phyloP scores from a whole-genome alignment of 257 asterid genomes.

The Plantago ovata region DNA sequence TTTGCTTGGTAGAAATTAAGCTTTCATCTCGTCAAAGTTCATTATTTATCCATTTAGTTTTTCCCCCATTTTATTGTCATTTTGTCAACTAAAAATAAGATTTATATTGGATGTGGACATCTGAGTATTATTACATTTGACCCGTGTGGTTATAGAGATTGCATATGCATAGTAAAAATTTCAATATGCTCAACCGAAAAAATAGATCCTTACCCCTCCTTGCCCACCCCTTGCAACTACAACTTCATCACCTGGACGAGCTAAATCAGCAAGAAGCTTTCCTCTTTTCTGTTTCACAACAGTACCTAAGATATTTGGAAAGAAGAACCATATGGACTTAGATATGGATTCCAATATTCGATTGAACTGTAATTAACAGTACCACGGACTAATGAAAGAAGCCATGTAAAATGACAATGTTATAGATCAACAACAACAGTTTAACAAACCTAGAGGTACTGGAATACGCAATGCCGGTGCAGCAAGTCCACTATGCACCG shows the following conservation, averaged over 20 bases:
- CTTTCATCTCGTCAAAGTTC: neutral
- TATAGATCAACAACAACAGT: neutral
- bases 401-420: neutral
- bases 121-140: neutral
- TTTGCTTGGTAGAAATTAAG: neutral
- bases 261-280: constrained; percentile 83
- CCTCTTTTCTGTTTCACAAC: constrained; percentile 89
- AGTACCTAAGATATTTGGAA: constrained; percentile 53
- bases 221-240: constrained; percentile 96
- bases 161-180: constrained; percentile 2
- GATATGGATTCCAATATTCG: too few species aligned
- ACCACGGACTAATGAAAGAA: too few species aligned
- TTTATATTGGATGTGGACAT: constrained; percentile 1
- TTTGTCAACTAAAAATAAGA: constrained; percentile 2
- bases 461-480: constrained; percentile 75
- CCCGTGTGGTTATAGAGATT: constrained; percentile 1
- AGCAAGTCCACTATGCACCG: constrained; percentile 58
- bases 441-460: constrained; percentile 73
- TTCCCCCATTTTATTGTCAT: neutral
- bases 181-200: constrained; percentile 18
- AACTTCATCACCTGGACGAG: constrained; percentile 83
- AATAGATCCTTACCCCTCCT: constrained; percentile 78
- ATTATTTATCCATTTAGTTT: neutral
- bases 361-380: too few species aligned
- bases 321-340: neutral